Evolutionary conservation across 2,329 filamentous ascomycete genomes (phyloP).

Genomic region (Botryotinia globosa): DNA sequence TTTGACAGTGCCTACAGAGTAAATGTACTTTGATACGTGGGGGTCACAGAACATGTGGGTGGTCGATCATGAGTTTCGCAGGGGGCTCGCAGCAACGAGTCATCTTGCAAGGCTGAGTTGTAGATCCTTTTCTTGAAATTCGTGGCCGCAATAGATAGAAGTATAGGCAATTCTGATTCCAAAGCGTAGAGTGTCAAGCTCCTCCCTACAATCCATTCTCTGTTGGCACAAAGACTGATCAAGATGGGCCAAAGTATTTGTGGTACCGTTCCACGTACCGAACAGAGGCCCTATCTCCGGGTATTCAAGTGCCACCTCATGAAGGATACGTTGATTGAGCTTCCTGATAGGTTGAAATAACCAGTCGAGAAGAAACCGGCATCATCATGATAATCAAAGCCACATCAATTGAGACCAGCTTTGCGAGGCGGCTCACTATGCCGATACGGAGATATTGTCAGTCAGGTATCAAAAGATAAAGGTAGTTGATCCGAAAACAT

Average conservation of each 20-base stretch:
- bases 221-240: neutral
- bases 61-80: constrained; percentile 5
- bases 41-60: constrained; percentile 10
- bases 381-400: neutral
- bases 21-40: neutral
- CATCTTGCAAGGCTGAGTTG: neutral
- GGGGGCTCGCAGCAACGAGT: neutral
- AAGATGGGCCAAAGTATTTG: neutral
- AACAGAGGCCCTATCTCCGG: constrained; percentile 13
- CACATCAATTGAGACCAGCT: neutral
- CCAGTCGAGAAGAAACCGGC: neutral
- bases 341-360: neutral
- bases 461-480: neutral
- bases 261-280: constrained; percentile 13
- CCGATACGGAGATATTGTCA: neutral
- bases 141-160: neutral
- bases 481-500: neutral
- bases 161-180: neutral
- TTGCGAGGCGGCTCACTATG: neutral
- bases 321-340: neutral
- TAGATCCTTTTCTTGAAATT: neutral
- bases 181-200: neutral
- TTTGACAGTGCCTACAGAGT: neutral
- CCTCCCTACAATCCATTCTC: neutral
- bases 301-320: constrained; percentile 6